phyloP scores from a whole-genome alignment of 2,329 filamentous ascomycete species.

The Neofusicoccum kwambonambiense region DNA sequence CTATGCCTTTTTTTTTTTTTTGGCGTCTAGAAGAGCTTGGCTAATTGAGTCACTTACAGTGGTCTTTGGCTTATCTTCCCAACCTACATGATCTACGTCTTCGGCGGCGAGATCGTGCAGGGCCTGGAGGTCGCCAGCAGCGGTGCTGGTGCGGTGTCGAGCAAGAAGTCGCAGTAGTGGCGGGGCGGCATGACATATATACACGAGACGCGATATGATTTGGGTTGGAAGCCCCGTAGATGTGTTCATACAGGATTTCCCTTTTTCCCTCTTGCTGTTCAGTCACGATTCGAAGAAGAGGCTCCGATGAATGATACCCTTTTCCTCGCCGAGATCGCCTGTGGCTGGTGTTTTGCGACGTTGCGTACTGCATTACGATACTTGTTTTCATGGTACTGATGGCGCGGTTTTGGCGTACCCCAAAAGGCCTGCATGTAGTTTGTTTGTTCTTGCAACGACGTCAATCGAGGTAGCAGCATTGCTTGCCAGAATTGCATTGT shows the following conservation, averaged over 20 bases:
- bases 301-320: constrained; percentile 5
- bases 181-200: background rate
- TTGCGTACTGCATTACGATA: too few relatives aligned
- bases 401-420: too few relatives aligned
- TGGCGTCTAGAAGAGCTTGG: background rate
- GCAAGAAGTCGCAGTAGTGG: constrained; percentile 20
- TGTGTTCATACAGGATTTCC: constrained; percentile 9
- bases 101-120: constrained; percentile 61
- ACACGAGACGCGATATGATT: too few relatives aligned
- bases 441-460: too few relatives aligned
- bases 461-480: too few relatives aligned
- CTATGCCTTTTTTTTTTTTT: background rate
- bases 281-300: background rate
- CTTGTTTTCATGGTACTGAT: too few relatives aligned
- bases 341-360: too few relatives aligned
- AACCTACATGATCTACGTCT: constrained; percentile 59
- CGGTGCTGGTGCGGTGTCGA: constrained; percentile 30
- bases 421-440: too few relatives aligned
- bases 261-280: too few relatives aligned
- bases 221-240: background rate
- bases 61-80: constrained; percentile 65
- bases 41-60: constrained; percentile 35
- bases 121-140: constrained; percentile 46
- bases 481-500: too few relatives aligned
- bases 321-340: background rate